These are phyloP conservation scores for Phytophthora brassicae DNA, from an alignment of 352 stramenopile species.

Conservation along the genomic window DNA sequence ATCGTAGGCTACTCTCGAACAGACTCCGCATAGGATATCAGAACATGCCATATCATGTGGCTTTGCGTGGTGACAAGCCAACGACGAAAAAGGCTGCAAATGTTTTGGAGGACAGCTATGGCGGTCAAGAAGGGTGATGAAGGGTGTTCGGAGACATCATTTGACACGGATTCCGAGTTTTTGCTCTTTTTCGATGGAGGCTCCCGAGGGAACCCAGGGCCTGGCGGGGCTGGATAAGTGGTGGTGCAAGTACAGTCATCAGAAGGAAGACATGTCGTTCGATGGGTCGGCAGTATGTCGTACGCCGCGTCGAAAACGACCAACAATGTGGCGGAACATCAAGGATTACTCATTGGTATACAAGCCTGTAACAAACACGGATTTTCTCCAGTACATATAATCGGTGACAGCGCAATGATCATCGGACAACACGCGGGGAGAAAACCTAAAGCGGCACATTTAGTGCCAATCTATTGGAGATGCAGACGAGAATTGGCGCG, in stretches of 20 bases:
- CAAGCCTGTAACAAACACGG: neutral
- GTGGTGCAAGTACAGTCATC: neutral
- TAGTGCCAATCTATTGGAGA: neutral
- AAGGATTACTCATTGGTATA: neutral
- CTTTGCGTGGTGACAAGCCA: too few relatives aligned
- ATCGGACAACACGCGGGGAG: neutral
- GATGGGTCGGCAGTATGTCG: conserved; percentile 7
- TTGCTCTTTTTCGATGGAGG: conserved; percentile 6
- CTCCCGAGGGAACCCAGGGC: conserved; percentile 2
- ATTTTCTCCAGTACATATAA: neutral
- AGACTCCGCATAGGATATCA: too few relatives aligned
- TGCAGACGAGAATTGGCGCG: neutral
- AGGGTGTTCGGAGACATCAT: too few relatives aligned
- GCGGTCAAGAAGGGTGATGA: too few relatives aligned
- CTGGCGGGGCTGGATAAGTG: neutral
- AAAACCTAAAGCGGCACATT: neutral
- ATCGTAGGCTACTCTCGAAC: too few relatives aligned
- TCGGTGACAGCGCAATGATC: conserved; percentile 7
- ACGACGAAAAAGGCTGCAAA: too few relatives aligned
- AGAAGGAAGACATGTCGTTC: neutral
- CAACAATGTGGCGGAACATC: conserved; percentile 10
- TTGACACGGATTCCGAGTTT: too few relatives aligned
- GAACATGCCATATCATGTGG: too few relatives aligned
- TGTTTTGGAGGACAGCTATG: too few relatives aligned
- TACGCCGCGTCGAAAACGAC: neutral